Conservation (phyloP, 805 yeast genomes). For the Metschnikowia picachoensis region DNA sequence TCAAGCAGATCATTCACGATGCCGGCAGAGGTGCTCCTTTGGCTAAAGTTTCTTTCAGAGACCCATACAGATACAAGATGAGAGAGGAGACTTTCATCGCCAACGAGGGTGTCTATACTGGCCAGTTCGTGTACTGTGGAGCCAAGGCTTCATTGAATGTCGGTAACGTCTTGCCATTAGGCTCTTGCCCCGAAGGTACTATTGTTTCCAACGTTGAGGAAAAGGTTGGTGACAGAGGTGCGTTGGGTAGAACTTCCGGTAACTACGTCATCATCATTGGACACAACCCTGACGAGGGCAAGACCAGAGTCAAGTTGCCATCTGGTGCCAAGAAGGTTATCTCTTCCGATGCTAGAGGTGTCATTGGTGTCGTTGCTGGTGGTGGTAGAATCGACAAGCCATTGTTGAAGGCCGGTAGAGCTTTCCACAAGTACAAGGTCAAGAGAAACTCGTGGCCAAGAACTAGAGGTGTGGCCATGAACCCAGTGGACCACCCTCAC, state of each 20-base stretch:
- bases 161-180: conserved; percentile 96
- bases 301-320: conserved; percentile 99
- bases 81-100: conserved; percentile 99
- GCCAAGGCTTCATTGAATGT: conserved; percentile 94
- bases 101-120: conserved; percentile 99
- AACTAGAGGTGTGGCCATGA: conserved; percentile 99
- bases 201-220: conserved; percentile 97
- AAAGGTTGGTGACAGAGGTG: conserved; percentile 99
- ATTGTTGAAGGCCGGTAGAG: conserved; percentile 99
- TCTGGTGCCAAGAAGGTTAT: conserved; percentile 98
- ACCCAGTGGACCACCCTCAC: conserved; percentile 99
- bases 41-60: conserved; percentile 82
- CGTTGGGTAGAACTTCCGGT: conserved; percentile 99
- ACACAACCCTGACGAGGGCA: conserved; percentile 98
- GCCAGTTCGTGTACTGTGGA: conserved; percentile 99
- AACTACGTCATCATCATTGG: conserved; percentile 98
- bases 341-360: conserved; percentile 97
- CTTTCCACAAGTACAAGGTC: conserved; percentile 98
- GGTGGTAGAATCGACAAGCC: conserved; percentile 99
- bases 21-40: conserved; percentile 99
- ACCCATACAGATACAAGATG: conserved; percentile 97
- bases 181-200: conserved; percentile 99
- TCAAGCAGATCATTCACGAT: conserved; percentile 97
- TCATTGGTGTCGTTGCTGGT: conserved; percentile 99
- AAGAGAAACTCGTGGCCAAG: conserved; percentile 99